phyloP scores from a whole-genome alignment of 257 asterid genomes.

The Plantago major region DNA sequence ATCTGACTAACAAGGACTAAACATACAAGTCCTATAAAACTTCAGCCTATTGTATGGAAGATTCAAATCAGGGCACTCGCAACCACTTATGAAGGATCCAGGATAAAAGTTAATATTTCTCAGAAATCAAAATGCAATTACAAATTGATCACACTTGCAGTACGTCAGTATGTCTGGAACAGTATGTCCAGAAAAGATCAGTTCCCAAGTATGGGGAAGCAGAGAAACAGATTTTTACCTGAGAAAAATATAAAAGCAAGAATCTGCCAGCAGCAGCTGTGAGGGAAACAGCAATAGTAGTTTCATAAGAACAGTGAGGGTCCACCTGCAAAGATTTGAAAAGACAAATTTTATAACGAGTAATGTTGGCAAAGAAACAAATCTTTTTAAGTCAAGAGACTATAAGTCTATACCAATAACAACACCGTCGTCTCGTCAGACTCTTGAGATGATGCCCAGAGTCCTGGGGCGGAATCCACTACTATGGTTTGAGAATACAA shows the following conservation, averaged over 20 bases:
- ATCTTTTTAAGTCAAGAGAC: conserved; percentile 17
- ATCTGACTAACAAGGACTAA: conserved; percentile 1
- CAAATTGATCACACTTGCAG: conserved; percentile 4
- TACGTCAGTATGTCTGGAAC: conserved; percentile 17
- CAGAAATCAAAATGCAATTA: neutral
- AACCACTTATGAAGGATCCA: neutral
- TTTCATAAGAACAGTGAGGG: conserved; percentile 94
- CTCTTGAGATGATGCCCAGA: conserved; percentile 63
- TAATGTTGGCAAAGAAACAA: conserved; percentile 11
- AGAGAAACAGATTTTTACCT: conserved; percentile 42
- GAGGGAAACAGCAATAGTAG: conserved; percentile 53
- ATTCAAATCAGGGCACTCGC: conserved; percentile 14
- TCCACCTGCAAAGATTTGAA: conserved; percentile 62
- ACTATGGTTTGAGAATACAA: conserved; percentile 67
- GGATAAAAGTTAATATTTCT: conserved; percentile 5
- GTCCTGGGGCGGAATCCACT: conserved; percentile 93
- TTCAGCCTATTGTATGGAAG: neutral
- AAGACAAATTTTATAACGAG: conserved; percentile 12
- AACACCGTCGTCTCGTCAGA: conserved; percentile 71
- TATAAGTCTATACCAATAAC: conserved; percentile 61
- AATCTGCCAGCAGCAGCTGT: conserved; percentile 80
- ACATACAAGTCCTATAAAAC: neutral
- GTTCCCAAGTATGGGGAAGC: conserved; percentile 17
- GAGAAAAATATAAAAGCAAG: conserved; percentile 69
- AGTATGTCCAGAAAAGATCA: conserved; percentile 8